Evolutionary conservation across 768 basidiomycete genomes (phyloP), one percentile per base, ranked within the genome.

Genomic region (Lenzites betulinus): DNA sequence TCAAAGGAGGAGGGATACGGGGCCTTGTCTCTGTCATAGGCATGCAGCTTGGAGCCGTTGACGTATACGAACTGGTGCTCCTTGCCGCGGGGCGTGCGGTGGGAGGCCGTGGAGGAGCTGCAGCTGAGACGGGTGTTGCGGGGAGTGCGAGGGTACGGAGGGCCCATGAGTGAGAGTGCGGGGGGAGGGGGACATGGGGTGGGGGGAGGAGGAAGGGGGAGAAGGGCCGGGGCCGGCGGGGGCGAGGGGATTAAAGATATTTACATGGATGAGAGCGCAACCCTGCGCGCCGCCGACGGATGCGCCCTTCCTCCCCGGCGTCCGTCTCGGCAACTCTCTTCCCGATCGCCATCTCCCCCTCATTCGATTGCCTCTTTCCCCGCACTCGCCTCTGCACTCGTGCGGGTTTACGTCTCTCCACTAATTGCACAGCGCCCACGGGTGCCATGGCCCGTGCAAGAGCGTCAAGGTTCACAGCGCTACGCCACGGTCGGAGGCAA

Each of bases 1-100:
- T 90, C 86, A 70, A 90, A 92, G 25, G 83, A 86, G 38, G 89
- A 69, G 1, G 90, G 90, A 76, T 92, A 92, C 2, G 89, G 90
- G 2, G 88, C 90, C 75, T 92, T 90, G 70, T 89, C 87, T 39
- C 79, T 80, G 62, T 86, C 86, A 67, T 85, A 86, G 18, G 82
- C 78, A 69, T 91, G 90, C 60, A 88, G 85, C 54, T 78, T 78
- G 48, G 81, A 82, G 47, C 89, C 89, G 66, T 86, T 70, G 66
- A 86, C 88, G 64, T 74, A 69, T 43, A 80, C 68, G 68, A 88
- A 89, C 50, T 81, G 81, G 57, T 76, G 79, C 70, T 89, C 86
- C 70, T 82, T 88, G 59, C 58, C 53, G 26, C 51, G 48, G 15
- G 66, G 60, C 7, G 41, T 35, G 56, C 61, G 18, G 56, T 65